Conservation (phyloP, 305 asterid species). For the Plantago lanceolata region DNA sequence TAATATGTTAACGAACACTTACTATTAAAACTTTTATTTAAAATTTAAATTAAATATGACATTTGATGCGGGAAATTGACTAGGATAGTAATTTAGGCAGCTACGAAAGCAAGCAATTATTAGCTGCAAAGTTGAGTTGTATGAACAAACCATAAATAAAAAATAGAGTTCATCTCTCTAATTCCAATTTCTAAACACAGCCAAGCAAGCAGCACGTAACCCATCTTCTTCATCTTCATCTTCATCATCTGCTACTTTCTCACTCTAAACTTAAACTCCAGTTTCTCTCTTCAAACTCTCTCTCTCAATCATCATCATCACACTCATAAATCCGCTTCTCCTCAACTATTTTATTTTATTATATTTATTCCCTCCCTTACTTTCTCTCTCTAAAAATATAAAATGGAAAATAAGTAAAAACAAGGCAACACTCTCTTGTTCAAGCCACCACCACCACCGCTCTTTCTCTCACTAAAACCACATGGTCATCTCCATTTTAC, state of each 20-base stretch:
- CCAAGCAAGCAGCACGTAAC: background rate
- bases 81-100: constrained; percentile 7
- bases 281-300: background rate
- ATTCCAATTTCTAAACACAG: background rate
- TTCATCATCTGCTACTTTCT: background rate
- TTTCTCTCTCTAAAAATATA: no score
- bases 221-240: background rate
- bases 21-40: no score
- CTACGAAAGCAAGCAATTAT: background rate
- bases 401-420: no score
- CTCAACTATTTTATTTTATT: constrained; percentile 5
- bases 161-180: no score
- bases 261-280: constrained; percentile 10
- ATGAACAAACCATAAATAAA: no score
- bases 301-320: constrained; percentile 40
- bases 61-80: background rate
- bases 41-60: background rate
- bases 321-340: constrained; percentile 29
- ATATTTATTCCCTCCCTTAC: constrained; percentile 19
- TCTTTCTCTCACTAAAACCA: background rate
- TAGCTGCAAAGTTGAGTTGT: constrained; percentile 7
- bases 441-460: background rate
- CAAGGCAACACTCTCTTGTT: background rate
- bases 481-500: background rate
- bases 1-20: no score